Percentiles rank a stretch among this genome's conserved stretches.
phyloP scores from a whole-genome alignment of 352 stramenopile species.

The Phytophthora pinifolia region DNA sequence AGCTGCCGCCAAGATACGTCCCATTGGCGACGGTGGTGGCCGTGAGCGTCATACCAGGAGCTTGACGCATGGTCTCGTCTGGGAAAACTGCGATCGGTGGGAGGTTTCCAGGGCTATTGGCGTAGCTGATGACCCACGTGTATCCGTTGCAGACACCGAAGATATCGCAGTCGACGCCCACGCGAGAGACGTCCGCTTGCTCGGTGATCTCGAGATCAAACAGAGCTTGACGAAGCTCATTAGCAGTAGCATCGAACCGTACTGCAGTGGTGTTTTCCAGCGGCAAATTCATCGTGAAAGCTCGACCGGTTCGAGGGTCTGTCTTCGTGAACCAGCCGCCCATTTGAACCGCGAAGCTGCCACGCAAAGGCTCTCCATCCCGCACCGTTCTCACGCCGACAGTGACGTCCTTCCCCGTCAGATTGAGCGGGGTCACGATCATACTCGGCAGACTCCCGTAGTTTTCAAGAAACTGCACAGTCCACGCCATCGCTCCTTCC shows the following conservation, averaged over 20 bases:
- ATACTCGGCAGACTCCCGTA: slow-evolving; percentile 53
- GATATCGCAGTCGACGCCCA: slow-evolving; percentile 49
- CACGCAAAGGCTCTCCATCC: slow-evolving; percentile 53
- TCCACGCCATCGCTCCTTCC: slow-evolving; percentile 69
- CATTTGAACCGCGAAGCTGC: slow-evolving; percentile 52
- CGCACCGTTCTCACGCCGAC: slow-evolving; percentile 39
- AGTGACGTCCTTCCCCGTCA: slow-evolving; percentile 45
- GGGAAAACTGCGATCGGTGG: slow-evolving; percentile 54
- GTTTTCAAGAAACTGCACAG: slow-evolving; percentile 60
- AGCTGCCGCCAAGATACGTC: slow-evolving; percentile 68
- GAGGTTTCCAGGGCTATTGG: slow-evolving; percentile 60
- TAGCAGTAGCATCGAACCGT: slow-evolving; percentile 39
- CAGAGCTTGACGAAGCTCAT: slow-evolving; percentile 34
- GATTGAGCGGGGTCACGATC: slow-evolving; percentile 40
- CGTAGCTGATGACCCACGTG: slow-evolving; percentile 67
- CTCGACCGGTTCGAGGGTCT: slow-evolving; percentile 34
- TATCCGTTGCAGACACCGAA: slow-evolving; percentile 70
- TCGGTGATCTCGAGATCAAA: slow-evolving; percentile 46
- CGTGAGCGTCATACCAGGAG: slow-evolving; percentile 24
- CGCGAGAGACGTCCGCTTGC: slow-evolving; percentile 32
- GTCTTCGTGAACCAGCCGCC: slow-evolving; percentile 60
- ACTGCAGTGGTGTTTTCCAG: slow-evolving; percentile 47
- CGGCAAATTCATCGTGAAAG: slow-evolving; percentile 44
- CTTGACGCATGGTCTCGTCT: slow-evolving; percentile 33
- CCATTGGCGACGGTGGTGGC: slow-evolving; percentile 61